phyloP scores from a whole-genome alignment of 2,329 filamentous ascomycete species.

The Graphilbum sp. region DNA sequence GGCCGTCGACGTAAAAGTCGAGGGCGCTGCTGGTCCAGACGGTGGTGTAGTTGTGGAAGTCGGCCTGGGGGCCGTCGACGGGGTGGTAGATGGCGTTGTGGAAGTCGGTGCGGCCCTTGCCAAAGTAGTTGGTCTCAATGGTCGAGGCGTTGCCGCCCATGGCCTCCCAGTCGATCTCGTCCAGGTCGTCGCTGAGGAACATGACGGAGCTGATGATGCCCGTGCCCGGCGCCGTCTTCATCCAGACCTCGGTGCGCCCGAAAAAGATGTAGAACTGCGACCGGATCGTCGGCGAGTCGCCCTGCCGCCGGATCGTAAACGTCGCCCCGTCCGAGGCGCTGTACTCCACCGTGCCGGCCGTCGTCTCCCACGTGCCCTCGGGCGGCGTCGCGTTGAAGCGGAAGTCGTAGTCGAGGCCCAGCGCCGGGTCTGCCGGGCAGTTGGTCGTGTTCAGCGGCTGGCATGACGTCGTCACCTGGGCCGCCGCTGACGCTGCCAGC shows the following conservation, averaged over 20 bases:
- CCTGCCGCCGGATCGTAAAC: constrained; percentile 54
- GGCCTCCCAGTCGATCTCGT: constrained; percentile 82
- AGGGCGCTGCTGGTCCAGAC: constrained; percentile 53
- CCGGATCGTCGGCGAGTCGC: constrained; percentile 64
- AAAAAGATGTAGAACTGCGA: constrained; percentile 78
- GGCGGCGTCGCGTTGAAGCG: constrained; percentile 43
- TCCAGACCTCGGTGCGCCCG: constrained; percentile 58
- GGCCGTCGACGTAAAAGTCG: constrained; percentile 55
- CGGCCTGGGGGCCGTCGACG: constrained; percentile 35
- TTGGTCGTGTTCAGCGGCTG: constrained; percentile 52
- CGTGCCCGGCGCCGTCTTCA: constrained; percentile 58
- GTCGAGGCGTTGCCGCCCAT: constrained; percentile 48
- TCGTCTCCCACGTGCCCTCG: constrained; percentile 49
- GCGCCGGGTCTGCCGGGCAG: constrained; percentile 56
- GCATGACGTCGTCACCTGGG: constrained; percentile 65
- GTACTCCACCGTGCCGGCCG: constrained; percentile 48
- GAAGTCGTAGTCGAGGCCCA: constrained; percentile 47
- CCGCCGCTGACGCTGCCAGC: constrained; percentile 26
- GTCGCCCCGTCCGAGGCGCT: constrained; percentile 41
- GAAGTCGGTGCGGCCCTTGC: constrained; percentile 39
- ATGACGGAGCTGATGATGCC: constrained; percentile 76
- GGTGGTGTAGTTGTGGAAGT: constrained; percentile 62
- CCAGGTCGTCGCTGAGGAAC: constrained; percentile 66
- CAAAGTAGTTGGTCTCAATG: constrained; percentile 63
- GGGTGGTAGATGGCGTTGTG: constrained; percentile 45